phyloP scores from a whole-genome alignment of 345 rosid species.

The Aquilaria malaccensis region DNA sequence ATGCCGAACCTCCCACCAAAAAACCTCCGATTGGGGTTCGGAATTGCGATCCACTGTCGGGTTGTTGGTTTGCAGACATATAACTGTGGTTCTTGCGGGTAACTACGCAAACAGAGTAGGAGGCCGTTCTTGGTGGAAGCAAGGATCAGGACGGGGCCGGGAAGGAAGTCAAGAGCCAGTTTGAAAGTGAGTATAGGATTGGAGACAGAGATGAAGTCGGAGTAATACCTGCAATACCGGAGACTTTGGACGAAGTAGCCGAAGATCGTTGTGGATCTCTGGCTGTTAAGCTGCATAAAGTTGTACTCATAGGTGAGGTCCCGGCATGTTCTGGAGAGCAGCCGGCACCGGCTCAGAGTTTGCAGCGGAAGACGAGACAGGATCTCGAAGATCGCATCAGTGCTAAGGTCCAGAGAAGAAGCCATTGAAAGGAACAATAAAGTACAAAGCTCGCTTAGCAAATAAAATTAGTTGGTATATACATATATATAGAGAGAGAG shows the following conservation, averaged over 20 bases:
- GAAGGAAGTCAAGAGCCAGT: conserved; percentile 9
- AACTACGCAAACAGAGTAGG: background rate
- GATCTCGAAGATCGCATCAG: conserved; percentile 7
- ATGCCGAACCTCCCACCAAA: background rate
- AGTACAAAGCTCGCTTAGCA: no score
- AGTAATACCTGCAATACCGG: no score
- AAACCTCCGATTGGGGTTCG: conserved; percentile 9
- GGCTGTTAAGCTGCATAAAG: conserved; percentile 8
- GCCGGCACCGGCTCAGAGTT: conserved; percentile 1
- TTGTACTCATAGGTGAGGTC: conserved; percentile 9
- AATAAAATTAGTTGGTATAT: no score
- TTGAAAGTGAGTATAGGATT: background rate
- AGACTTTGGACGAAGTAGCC: conserved; percentile 13
- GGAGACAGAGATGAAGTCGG: background rate
- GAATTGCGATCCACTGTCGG: conserved; percentile 12
- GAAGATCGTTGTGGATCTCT: conserved; percentile 2
- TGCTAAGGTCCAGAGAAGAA: background rate
- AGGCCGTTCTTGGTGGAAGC: conserved; percentile 5
- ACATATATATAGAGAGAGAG: no score
- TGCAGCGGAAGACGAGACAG: conserved; percentile 1
- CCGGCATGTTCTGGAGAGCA: conserved; percentile 5
- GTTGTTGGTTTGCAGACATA: conserved; percentile 29
- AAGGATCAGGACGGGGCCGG: background rate
- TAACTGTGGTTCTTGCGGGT: background rate
- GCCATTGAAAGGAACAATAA: no score